Percentiles rank a stretch among this genome's conserved stretches.
phyloP scores from a whole-genome alignment of 192 early-diverging fungal species.

The Umbelopsis sp. region DNA sequence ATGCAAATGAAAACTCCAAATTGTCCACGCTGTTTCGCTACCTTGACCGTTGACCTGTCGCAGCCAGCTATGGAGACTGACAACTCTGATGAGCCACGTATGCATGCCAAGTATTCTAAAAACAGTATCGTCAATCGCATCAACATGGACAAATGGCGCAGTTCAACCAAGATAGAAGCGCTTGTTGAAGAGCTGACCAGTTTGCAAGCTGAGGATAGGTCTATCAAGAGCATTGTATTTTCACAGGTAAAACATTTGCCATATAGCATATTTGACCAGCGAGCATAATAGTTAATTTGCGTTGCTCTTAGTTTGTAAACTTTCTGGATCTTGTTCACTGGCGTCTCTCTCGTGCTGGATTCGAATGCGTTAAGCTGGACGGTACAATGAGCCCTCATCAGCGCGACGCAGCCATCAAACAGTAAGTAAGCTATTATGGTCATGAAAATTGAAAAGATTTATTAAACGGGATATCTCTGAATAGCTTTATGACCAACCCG shows the following conservation, averaged over 20 bases:
- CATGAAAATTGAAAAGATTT: background rate
- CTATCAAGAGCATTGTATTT: slow-evolving; percentile 69
- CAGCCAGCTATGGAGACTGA: slow-evolving; percentile 56
- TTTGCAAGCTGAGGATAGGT: slow-evolving; percentile 70
- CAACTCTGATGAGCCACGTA: slow-evolving; percentile 34
- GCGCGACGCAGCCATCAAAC: slow-evolving; percentile 68
- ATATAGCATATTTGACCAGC: background rate
- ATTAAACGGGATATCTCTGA: background rate
- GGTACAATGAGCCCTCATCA: slow-evolving; percentile 85
- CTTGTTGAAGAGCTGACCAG: slow-evolving; percentile 85
- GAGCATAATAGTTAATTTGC: slow-evolving; percentile 48
- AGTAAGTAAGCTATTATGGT: slow-evolving; percentile 29
- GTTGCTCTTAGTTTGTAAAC: slow-evolving; percentile 84
- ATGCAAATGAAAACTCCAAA: slow-evolving; percentile 41
- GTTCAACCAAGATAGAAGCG: slow-evolving; percentile 94
- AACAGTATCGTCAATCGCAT: slow-evolving; percentile 91
- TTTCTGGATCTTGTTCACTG: slow-evolving; percentile 91
- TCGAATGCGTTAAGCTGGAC: slow-evolving; percentile 83
- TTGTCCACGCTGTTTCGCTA: slow-evolving; percentile 84
- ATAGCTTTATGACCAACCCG: slow-evolving; percentile 75
- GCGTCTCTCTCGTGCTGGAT: slow-evolving; percentile 86
- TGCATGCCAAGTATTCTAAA: slow-evolving; percentile 49
- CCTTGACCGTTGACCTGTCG: slow-evolving; percentile 73
- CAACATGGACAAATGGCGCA: slow-evolving; percentile 84
- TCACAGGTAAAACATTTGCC: slow-evolving; percentile 29